Base-by-base conservation (phyloP, 1,139 yeast genomes). In the Kodamaea derodonti region DNA sequence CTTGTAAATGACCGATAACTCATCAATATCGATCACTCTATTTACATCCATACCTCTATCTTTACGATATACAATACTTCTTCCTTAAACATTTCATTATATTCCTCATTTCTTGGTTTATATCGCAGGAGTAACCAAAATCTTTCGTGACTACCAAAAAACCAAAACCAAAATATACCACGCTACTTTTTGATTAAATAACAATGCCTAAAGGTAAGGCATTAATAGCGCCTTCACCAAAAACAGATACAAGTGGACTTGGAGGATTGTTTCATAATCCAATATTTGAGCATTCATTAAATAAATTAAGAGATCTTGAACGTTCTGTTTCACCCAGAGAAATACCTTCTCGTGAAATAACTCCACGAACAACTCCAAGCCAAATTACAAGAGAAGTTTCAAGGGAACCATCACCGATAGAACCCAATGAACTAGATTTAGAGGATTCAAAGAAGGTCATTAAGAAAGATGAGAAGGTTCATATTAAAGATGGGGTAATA, bases 251-350 rank as follows among this genome's bases (percentile, higher is more conserved):
- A 6, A 12, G 17, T 14, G 28, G 17, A 5, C 12, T 12, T 14
- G 28, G 28, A 6, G 28, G 28, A 14, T n/a, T 36, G 23, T 33
- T 36, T 24, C 39, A 36, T 20, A 36, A 27, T 30, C 39, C 36
- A 5, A 23, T 33, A 20, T 60, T 58, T 38, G 48, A 56, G 17
- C 35, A 48, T 14, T 50, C 60, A 5, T 48, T 49, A 29, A 49
- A 51, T 26, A 52, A 50, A 27, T 37, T 46, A 11, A 34, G 56
- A 16, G 56, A 53, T n/a, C 26, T 54, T 14, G 62, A 58, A 16
- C 44, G 63, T 18, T 59, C 65, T 3, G 61, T 60, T 4, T 56
- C 62, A 4, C 65, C 65, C 7, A 40, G 58, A 32, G 61, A 56
- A 27, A 26, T 38, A 33, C 34, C 34, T 25, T 14, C 23, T 18